A percentile compares a stretch with the other conserved stretches of the same genome.
Evolutionary conservation across 2,329 filamentous ascomycete genomes (phyloP).

Genomic region (Talaromyces sp.): DNA sequence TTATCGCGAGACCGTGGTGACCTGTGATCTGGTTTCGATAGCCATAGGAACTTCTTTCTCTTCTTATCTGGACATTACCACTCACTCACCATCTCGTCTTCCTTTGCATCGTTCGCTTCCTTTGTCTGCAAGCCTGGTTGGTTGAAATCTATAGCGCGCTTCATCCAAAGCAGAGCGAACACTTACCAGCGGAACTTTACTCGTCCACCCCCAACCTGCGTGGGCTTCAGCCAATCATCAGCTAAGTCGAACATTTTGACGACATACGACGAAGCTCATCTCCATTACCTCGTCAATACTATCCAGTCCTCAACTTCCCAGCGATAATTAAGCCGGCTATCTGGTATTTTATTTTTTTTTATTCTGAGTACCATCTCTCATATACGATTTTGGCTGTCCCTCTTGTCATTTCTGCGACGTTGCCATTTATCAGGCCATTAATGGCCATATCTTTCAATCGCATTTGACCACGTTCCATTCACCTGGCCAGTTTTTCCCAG

Average conservation of each 20-base stretch:
- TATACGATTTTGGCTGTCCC: no score
- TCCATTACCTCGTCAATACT: not conserved
- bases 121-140: not conserved
- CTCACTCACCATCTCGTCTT: not conserved
- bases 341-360: not conserved
- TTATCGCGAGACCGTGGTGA: slow-evolving; percentile 10
- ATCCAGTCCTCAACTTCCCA: not conserved
- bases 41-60: not conserved
- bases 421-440: not conserved
- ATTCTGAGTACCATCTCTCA: no score
- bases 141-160: no score
- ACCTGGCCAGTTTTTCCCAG: not conserved
- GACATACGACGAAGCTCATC: slow-evolving; percentile 9
- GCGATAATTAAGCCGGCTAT: not conserved
- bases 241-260: not conserved
- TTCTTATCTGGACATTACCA: not conserved
- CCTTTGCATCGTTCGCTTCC: not conserved
- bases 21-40: not conserved
- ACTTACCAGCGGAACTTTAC: not conserved
- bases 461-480: not conserved
- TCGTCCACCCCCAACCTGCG: not conserved
- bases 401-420: not conserved
- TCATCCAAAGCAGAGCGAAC: not conserved
- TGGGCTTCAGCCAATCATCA: slow-evolving; percentile 9
- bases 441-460: slow-evolving; percentile 5